Base-by-base conservation (phyloP, 2,329 filamentous ascomycete genomes). In the Fusarium phyllophilum region DNA sequence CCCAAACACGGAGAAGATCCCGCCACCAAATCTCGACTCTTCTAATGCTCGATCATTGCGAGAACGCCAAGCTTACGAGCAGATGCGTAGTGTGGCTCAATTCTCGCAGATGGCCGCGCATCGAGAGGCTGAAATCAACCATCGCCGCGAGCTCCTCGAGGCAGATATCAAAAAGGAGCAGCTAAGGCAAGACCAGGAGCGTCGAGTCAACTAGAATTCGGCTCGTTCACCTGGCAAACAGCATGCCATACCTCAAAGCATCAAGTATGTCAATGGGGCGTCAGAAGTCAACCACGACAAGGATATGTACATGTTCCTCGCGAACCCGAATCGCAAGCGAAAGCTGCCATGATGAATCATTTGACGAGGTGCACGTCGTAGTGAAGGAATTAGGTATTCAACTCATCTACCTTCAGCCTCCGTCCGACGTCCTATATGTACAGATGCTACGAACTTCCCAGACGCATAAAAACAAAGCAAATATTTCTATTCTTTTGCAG, bases 371-470 rank as follows among this genome's bases (percentile, higher is more conserved):
- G 68, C 73, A 73, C 76, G 52, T 71, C 57, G 48, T 52, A 66
- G 66, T 73, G 66, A 70, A 75, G 75, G 67, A 69, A 73, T 68
- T 66, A 73, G 69, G 72, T 76, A 73, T 74, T 79, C 73, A 77
- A 73, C 75, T 78, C 78, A 80, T 81, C 76, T 78, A 78, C 77
- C 78, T 75, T 77, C 66, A 73, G 67, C 73, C 79, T 72, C 74
- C 75, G 69, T 71, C 75, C 65, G 63, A 78, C 78, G 74, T 82
- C 78, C 74, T 83, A 83, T 83, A 84, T 84, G 78, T 84, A 84
- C 82, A 84, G 79, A 73, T 78, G 79, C 76, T 77, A 71, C 70
- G 70, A 76, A 77, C 78, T 79, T 75, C 77, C 75, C 78, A 77
- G 72, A 72, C 75, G 70, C 78, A 77, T 76, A 79, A 78, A 77